A percentile compares a stretch with the other conserved stretches of the same genome.
phyloP scores from a whole-genome alignment of 2,329 filamentous ascomycete species.

The Nectriaceae sp. region DNA sequence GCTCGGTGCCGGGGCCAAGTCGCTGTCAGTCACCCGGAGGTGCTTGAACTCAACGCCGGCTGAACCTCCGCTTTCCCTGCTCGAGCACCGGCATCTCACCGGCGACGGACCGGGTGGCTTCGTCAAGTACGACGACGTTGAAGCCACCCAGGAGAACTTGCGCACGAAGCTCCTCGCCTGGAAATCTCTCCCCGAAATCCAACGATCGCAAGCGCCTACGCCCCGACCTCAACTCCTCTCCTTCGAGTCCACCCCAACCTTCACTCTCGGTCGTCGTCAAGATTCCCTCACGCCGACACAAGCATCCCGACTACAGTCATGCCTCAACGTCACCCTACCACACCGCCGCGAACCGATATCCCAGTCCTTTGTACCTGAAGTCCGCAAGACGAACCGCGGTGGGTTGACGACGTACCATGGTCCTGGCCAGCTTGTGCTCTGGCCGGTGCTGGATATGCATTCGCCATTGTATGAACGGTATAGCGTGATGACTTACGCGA shows the following conservation, averaged over 20 bases:
- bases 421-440: slow-evolving; percentile 89
- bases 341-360: slow-evolving; percentile 31
- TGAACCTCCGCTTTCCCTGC: slow-evolving; percentile 14
- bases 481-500: slow-evolving; percentile 75
- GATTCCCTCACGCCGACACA: slow-evolving; percentile 48
- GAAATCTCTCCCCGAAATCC: slow-evolving; percentile 29
- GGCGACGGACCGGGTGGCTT: slow-evolving; percentile 21
- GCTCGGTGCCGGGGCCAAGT: background rate
- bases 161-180: slow-evolving; percentile 37
- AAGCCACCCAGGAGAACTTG: slow-evolving; percentile 35
- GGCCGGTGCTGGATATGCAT: slow-evolving; percentile 83
- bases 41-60: slow-evolving; percentile 8
- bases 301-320: slow-evolving; percentile 43
- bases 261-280: slow-evolving; percentile 88
- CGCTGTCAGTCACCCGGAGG: slow-evolving; percentile 8
- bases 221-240: slow-evolving; percentile 75
- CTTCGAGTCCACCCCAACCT: slow-evolving; percentile 80
- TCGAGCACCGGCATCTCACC: slow-evolving; percentile 34
- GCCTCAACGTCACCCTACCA: slow-evolving; percentile 36
- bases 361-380: slow-evolving; percentile 51
- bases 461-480: slow-evolving; percentile 56
- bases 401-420: slow-evolving; percentile 95
- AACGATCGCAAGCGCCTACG: slow-evolving; percentile 31
- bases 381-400: slow-evolving; percentile 75
- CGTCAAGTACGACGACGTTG: slow-evolving; percentile 34